Evolutionary conservation across 306 rosid species (phyloP), one percentile per base, ranked within the genome.

Genomic region (Cotoneaster glaucophyllus): DNA sequence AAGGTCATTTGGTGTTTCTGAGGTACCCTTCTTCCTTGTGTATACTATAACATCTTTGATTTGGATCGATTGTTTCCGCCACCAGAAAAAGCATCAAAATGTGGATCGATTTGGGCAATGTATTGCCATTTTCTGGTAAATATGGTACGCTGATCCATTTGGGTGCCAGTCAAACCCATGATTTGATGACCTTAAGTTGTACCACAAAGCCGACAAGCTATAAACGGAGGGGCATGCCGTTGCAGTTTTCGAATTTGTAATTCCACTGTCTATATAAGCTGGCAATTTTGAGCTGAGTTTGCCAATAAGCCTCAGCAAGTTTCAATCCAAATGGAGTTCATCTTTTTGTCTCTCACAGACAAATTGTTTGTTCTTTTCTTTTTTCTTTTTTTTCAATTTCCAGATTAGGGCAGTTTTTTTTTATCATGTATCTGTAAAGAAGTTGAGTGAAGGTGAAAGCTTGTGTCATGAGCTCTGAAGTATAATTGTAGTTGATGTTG

Each of bases 11-110:
- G 44, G 82, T 43, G 84, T 78, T 79, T 78, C 77, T 70, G 76
- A 53, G 79, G 73, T 75, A 63, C 75, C 80, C 29, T 34, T 65
- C 78, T 72, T 44, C 61, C 79, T 26, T 65, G 76, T 82, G 86
- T 64, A 78, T 72, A 68, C 43, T 67, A 11, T 34, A 74, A 34
- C 8, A 52, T 29, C 74, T 74, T 73, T 31, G 67, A 56, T 69
- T 67, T 73, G 59, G 61, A 66, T 63, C 70, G 45, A 26, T 78
- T 78, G 50, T 73, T 75, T 76, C 75, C 69, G 74, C 72, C 74
- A 45, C 75, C 77, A 67, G 73, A 81, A 67, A 73, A 77, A 45
- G 74, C 34, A 67, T 67, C 82, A 77, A 37, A 77, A 77, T 52
- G 85, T 48, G 73, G 79, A 73, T 73, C 31, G 11, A 77, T 26